Conservation (phyloP, 805 yeast species). For the Saccharomycopsis babjevae region DNA sequence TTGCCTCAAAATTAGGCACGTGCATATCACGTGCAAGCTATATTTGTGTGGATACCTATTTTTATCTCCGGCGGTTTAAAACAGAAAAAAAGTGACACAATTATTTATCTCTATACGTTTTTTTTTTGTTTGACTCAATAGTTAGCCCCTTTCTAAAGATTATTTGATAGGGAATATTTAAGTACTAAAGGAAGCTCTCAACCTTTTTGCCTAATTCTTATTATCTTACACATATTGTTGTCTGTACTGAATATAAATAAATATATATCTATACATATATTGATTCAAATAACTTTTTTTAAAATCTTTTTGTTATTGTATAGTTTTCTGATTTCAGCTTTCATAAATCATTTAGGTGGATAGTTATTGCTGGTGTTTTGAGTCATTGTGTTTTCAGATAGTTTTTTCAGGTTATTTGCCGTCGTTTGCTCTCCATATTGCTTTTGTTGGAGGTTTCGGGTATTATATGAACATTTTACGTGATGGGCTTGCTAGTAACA, state of each 20-base stretch:
- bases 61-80: not conserved
- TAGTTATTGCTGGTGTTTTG: too few species aligned
- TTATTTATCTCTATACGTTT: not conserved
- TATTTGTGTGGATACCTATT: not conserved
- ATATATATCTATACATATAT: too few species aligned
- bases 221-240: too few species aligned
- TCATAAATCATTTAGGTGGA: not conserved
- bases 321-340: not conserved
- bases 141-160: not conserved
- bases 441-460: not conserved
- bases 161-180: not conserved
- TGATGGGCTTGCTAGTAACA: constrained; percentile 15
- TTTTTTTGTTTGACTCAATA: not conserved
- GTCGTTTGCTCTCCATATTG: too few species aligned
- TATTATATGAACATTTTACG: not conserved
- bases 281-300: too few species aligned
- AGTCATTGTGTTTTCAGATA: too few species aligned
- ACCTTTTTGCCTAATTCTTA: too few species aligned
- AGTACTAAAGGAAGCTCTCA: not conserved
- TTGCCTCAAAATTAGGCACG: too few species aligned
- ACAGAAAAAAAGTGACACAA: not conserved
- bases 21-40: not conserved
- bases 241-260: too few species aligned
- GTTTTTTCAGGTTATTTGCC: too few species aligned
- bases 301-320: not conserved